These are phyloP conservation scores for Colletotrichum eleusines DNA, from an alignment of 2,329 filamentous ascomycete genomes.

Conservation along the genomic window DNA sequence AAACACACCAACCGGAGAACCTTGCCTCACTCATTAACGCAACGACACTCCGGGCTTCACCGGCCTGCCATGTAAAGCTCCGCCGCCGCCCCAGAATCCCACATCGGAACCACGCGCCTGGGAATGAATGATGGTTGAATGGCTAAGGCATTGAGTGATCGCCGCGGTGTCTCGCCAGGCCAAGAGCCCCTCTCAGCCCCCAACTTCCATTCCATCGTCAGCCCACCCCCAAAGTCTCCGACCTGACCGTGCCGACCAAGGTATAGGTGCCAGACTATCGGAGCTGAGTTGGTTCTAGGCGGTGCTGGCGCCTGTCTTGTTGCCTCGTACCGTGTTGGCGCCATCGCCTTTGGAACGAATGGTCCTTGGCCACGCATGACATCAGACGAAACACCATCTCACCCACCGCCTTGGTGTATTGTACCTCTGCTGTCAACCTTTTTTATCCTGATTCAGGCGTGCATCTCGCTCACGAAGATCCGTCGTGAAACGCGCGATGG, in stretches of 20 bases:
- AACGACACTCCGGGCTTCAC: constrained; percentile 11
- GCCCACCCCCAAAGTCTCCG: constrained; percentile 14
- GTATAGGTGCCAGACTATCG: constrained; percentile 8
- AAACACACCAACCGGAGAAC: not conserved
- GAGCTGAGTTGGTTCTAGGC: constrained; percentile 23
- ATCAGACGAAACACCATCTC: constrained; percentile 36
- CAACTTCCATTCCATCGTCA: constrained; percentile 2
- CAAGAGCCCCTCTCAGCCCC: not conserved
- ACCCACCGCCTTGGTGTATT: not conserved
- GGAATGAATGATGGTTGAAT: not conserved
- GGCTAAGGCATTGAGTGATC: not conserved
- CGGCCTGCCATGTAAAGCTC: not conserved
- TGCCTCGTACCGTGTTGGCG: not conserved
- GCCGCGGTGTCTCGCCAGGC: constrained; percentile 12
- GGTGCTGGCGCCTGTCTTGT: constrained; percentile 1
- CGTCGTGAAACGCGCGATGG: not conserved
- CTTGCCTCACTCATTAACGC: not conserved
- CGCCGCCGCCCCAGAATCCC: not conserved
- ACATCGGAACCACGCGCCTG: not conserved
- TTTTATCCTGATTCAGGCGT: not conserved
- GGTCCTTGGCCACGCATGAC: constrained; percentile 25
- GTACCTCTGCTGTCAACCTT: not conserved
- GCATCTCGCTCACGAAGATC: constrained; percentile 7
- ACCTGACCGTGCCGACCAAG: not conserved
- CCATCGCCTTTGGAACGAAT: not conserved